These are phyloP conservation scores for Gilbertella persicaria DNA, from an alignment of 371 early-diverging fungal genomes.

Conservation along the genomic window DNA sequence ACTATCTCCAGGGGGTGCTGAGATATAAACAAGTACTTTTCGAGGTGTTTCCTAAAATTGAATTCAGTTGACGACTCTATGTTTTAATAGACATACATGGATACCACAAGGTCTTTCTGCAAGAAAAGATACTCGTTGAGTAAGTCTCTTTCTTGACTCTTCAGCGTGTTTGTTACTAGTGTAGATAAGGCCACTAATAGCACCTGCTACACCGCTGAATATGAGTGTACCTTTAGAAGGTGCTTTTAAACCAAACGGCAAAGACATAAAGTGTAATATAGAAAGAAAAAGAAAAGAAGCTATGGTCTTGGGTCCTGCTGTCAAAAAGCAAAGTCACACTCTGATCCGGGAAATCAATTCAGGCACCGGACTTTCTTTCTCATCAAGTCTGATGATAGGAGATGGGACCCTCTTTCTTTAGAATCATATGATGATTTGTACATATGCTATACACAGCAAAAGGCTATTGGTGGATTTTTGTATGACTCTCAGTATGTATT, in stretches of 20 bases:
- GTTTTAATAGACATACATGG: conserved; percentile 34
- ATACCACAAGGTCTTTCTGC: conserved; percentile 63
- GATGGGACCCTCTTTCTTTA: too few relatives aligned
- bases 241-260: conserved; percentile 50
- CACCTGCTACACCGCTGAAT: conserved; percentile 50
- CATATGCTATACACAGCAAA: too few relatives aligned
- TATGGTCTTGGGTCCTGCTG: not conserved
- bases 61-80: not conserved
- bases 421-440: too few relatives aligned
- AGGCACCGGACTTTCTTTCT: too few relatives aligned
- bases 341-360: too few relatives aligned
- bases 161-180: conserved; percentile 56
- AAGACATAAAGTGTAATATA: not conserved
- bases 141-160: conserved; percentile 48
- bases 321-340: not conserved
- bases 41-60: conserved; percentile 59
- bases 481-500: too few relatives aligned
- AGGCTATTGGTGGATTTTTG: too few relatives aligned
- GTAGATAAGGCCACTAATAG: conserved; percentile 52
- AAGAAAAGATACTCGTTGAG: conserved; percentile 54
- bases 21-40: conserved; percentile 64
- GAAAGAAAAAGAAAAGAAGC: not conserved
- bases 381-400: too few relatives aligned
- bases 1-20: conserved; percentile 69
- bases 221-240: conserved; percentile 62